Conservation (phyloP, 2,329 filamentous ascomycete species). For the Dactylellina cionopaga region DNA sequence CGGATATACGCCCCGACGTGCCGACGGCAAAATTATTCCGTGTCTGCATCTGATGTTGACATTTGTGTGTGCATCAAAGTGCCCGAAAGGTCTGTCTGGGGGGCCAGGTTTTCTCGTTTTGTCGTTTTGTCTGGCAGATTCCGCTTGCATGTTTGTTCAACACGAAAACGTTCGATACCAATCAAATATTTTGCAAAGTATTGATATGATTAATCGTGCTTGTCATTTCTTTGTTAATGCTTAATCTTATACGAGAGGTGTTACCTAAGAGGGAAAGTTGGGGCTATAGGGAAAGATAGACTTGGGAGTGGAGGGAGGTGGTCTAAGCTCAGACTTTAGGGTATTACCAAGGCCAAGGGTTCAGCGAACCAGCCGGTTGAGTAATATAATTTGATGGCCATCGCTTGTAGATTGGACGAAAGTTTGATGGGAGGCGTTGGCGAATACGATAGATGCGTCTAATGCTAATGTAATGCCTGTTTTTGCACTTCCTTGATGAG, state of each 20-base stretch:
- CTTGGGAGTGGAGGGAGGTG: too few relatives aligned
- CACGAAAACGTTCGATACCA: background rate
- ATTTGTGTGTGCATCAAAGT: too few relatives aligned
- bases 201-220: slow-evolving; percentile 3
- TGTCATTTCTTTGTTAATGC: background rate
- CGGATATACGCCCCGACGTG: slow-evolving; percentile 47
- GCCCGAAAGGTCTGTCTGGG: too few relatives aligned
- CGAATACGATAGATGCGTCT: slow-evolving; percentile 41
- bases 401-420: slow-evolving; percentile 23
- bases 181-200: too few relatives aligned
- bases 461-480: too few relatives aligned
- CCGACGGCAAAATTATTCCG: slow-evolving; percentile 53
- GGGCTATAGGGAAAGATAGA: too few relatives aligned
- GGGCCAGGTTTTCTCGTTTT: too few relatives aligned
- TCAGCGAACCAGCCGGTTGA: slow-evolving; percentile 16
- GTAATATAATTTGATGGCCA: slow-evolving; percentile 20
- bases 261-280: slow-evolving; percentile 16
- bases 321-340: slow-evolving; percentile 14
- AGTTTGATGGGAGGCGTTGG: slow-evolving; percentile 9
- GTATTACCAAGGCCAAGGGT: background rate
- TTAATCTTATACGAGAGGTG: slow-evolving; percentile 20
- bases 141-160: slow-evolving; percentile 13
- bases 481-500: background rate
- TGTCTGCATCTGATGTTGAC: slow-evolving; percentile 7
- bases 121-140: slow-evolving; percentile 22